phyloP scores from a whole-genome alignment of 257 asterid genomes.

The Solanum dulcamara region DNA sequence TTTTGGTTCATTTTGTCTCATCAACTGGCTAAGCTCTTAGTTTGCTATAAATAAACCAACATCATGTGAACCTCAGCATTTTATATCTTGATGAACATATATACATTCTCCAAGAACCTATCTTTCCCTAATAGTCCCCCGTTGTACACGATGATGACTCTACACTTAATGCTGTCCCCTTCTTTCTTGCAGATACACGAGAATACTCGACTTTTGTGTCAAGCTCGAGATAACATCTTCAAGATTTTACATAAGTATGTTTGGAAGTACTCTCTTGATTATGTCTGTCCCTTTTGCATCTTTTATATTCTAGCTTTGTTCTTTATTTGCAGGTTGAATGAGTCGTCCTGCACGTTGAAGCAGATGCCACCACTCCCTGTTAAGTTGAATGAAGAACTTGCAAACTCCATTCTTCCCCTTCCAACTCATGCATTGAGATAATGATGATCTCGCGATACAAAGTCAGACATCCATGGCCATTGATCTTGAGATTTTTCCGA shows the following conservation, averaged over 20 bases:
- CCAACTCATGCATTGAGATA: constrained; percentile 22
- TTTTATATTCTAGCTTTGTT: neutral
- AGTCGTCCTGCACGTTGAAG: constrained; percentile 35
- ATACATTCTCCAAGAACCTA: neutral
- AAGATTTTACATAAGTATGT: constrained; percentile 50
- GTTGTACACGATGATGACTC: neutral
- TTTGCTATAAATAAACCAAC: neutral
- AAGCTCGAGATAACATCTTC: constrained; percentile 72
- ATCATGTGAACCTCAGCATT: too few relatives aligned
- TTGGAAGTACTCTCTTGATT: neutral
- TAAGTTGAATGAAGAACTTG: constrained; percentile 56
- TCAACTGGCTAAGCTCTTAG: neutral
- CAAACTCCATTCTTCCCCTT: constrained; percentile 52
- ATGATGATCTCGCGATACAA: neutral
- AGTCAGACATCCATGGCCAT: neutral
- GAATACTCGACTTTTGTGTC: constrained; percentile 57
- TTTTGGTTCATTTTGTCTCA: neutral
- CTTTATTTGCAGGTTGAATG: constrained; percentile 42
- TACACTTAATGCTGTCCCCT: neutral
- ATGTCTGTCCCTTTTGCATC: neutral
- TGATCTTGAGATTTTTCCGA: neutral
- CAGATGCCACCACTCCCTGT: constrained; percentile 63
- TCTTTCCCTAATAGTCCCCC: neutral
- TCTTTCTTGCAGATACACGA: constrained; percentile 46
- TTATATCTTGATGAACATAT: neutral